Percentiles rank a stretch among this genome's conserved stretches.
Conservation (phyloP, 2,329 filamentous ascomycete genomes). For the Penicillium concentricum region DNA sequence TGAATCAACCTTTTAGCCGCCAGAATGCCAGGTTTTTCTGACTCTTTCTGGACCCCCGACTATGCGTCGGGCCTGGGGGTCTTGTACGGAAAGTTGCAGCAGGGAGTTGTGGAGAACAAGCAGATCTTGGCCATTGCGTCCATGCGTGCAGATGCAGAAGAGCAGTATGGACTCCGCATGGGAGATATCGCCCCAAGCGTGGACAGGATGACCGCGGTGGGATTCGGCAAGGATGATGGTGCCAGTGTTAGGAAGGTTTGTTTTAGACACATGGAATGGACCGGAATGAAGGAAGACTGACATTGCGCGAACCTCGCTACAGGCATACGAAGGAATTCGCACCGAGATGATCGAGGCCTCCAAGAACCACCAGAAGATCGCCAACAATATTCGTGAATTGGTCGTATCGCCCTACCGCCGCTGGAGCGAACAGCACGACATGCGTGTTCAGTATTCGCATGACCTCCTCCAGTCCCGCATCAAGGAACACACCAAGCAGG, state of each 20-base stretch:
- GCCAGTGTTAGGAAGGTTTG: conserved; percentile 90
- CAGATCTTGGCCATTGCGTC: conserved; percentile 89
- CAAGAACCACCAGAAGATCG: conserved; percentile 90
- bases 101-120: conserved; percentile 91
- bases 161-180: conserved; percentile 77
- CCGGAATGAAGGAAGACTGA: background rate
- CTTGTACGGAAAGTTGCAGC: conserved; percentile 93
- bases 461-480: conserved; percentile 89
- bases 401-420: conserved; percentile 91
- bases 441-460: conserved; percentile 87
- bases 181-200: conserved; percentile 77
- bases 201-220: conserved; percentile 71
- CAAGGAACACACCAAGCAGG: conserved; percentile 89
- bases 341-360: conserved; percentile 89
- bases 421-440: conserved; percentile 95
- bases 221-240: conserved; percentile 88
- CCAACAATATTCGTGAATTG: conserved; percentile 91
- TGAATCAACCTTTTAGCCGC: conserved; percentile 7
- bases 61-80: conserved; percentile 95
- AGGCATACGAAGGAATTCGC: conserved; percentile 94
- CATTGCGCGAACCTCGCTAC: conserved; percentile 7
- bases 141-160: conserved; percentile 93
- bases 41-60: conserved; percentile 97
- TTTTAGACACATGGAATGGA: background rate
- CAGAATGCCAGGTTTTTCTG: conserved; percentile 83